A percentile compares a stretch with the other conserved stretches of the same genome.
Evolutionary conservation across 345 rosid species (phyloP).

Genomic region (Eucalyptus guilfoylei): DNA sequence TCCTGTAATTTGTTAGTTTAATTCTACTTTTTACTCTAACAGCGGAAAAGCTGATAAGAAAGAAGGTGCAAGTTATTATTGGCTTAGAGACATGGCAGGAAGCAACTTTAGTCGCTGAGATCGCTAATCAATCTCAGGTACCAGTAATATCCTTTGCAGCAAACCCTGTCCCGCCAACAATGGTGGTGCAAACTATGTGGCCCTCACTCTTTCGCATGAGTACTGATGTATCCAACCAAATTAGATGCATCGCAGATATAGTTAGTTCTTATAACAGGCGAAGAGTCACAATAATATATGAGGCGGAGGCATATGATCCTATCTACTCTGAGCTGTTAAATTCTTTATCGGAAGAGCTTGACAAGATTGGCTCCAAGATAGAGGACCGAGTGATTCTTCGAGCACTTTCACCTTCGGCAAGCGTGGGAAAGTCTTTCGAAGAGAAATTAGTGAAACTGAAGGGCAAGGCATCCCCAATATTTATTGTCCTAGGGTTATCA

Average conservation of each 20-base stretch:
- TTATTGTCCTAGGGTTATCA: conserved; percentile 32
- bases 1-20: neutral
- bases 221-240: conserved; percentile 3
- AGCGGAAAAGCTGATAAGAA: conserved; percentile 27
- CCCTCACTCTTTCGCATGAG: conserved; percentile 18
- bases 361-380: conserved; percentile 12
- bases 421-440: conserved; percentile 1
- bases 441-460: conserved; percentile 10
- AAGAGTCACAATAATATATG: conserved; percentile 20
- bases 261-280: conserved; percentile 15
- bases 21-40: neutral
- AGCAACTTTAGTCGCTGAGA: conserved; percentile 23
- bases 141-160: conserved; percentile 29
- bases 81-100: conserved; percentile 44
- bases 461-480: conserved; percentile 16
- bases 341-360: conserved; percentile 16
- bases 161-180: conserved; percentile 21
- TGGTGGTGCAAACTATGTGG: neutral
- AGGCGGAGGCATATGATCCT: conserved; percentile 18
- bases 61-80: conserved; percentile 17
- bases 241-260: conserved; percentile 26
- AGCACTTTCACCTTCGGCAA: conserved; percentile 4
- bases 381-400: conserved; percentile 27
- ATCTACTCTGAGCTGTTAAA: conserved; percentile 6
- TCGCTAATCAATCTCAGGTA: conserved; percentile 13